A percentile compares a stretch with the other conserved stretches of the same genome.
phyloP scores from a whole-genome alignment of 176 grass and related monocot genomes.

The Saccharum spontaneum region DNA sequence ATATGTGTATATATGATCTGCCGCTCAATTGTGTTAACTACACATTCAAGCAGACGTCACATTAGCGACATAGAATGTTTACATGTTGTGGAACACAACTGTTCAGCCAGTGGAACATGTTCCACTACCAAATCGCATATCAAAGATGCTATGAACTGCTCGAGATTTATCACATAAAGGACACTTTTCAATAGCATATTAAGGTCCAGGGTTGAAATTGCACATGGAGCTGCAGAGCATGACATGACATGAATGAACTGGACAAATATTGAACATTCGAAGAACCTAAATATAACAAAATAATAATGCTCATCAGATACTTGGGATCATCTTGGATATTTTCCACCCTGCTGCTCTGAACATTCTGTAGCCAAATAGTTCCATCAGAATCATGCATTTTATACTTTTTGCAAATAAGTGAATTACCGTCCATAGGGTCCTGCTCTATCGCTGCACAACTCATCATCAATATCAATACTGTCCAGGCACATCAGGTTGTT shows the following conservation, averaged over 20 bases:
- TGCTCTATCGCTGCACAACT: constrained; percentile 60
- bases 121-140: neutral
- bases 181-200: constrained; percentile 33
- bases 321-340: neutral
- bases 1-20: neutral
- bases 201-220: constrained; percentile 17
- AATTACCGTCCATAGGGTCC: constrained; percentile 41
- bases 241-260: constrained; percentile 36
- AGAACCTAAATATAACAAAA: constrained; percentile 36
- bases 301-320: constrained; percentile 22
- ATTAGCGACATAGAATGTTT: neutral
- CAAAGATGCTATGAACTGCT: constrained; percentile 7
- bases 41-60: neutral
- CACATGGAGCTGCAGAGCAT: constrained; percentile 28
- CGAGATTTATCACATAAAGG: constrained; percentile 11
- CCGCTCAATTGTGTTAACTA: neutral
- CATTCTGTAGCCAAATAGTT: constrained; percentile 25
- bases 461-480: constrained; percentile 70
- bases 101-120: neutral
- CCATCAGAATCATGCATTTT: constrained; percentile 39
- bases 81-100: neutral
- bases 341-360: constrained; percentile 24
- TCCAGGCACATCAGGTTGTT: constrained; percentile 83
- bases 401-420: constrained; percentile 16
- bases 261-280: constrained; percentile 35